Base-by-base conservation (phyloP, 2,329 filamentous ascomycete species). In the Trichothecium roseum region DNA sequence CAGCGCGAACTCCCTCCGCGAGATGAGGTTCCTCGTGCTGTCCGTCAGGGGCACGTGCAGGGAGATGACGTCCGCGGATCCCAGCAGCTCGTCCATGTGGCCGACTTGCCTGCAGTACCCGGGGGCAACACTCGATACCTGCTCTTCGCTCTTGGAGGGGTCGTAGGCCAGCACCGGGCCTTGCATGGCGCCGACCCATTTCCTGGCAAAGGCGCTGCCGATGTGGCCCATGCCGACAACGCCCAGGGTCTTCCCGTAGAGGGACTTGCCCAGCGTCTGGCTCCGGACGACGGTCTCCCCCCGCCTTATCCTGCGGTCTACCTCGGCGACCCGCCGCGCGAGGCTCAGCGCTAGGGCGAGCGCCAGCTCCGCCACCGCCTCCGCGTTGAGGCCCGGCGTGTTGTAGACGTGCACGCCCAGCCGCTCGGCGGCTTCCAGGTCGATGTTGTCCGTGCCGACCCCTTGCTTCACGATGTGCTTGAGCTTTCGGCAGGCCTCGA, bases 171-270 rank as follows among this genome's bases (percentile, higher is more conserved):
- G 35, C 1, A 63, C 45, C 1, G 52, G 40, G 2, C 50, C 48
- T 7, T 56, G 50, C 30, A 59, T 58, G 1, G 50, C 59, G 0
- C 58, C 54, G 4, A 48, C 45, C 40, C 60, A 62, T 14, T 60
- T 60, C 8, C 45, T 42, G 1, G 57, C 59, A 2, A 61, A 53
- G 0, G 40, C 46, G 40, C 45, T 45, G 13, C 64, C 64, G 42
- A 68, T 67, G 3, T 52, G 40, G 1, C 63, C 64, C 51, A 66
- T 53, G 2, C 64, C 64, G 2, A 67, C 50, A 24, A 68, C 66
- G 0, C 64, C 64, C 18, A 69, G 46, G 0, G 52, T 62, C 36
- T 63, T 33, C 2, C 57, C 58, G 0, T 50, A 40, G 17, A 59
- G 42, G 8, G 47, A 50, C n/a, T 60, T 30, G 2, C 60, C 59